phyloP scores from a whole-genome alignment of 768 basidiomycete species.

The Collybia nuda region DNA sequence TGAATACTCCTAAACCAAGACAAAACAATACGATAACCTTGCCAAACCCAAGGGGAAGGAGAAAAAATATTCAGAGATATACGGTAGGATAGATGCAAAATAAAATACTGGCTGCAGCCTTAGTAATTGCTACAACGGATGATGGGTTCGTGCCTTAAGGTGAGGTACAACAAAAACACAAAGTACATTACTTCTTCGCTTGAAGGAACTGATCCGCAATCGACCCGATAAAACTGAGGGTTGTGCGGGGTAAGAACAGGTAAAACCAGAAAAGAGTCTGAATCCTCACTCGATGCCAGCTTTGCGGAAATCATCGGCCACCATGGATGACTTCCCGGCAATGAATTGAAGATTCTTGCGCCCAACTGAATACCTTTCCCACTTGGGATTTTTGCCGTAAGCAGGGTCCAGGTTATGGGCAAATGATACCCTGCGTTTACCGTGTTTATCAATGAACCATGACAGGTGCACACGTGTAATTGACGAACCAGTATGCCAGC shows the following conservation, averaged over 20 bases:
- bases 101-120: too few relatives aligned
- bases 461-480: neutral
- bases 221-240: slow-evolving; percentile 14
- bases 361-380: slow-evolving; percentile 8
- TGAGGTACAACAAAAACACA: too few relatives aligned
- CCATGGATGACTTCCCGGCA: slow-evolving; percentile 8
- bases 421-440: slow-evolving; percentile 12
- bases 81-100: too few relatives aligned
- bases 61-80: too few relatives aligned
- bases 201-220: slow-evolving; percentile 15
- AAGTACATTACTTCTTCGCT: slow-evolving; percentile 1
- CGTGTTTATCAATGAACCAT: neutral
- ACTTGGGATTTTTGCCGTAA: slow-evolving; percentile 4
- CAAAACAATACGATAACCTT: too few relatives aligned
- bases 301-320: slow-evolving; percentile 13
- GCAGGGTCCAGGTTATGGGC: slow-evolving; percentile 13
- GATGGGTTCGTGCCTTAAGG: too few relatives aligned
- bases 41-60: too few relatives aligned
- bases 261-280: neutral
- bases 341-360: slow-evolving; percentile 8
- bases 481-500: slow-evolving; percentile 14
- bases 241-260: neutral
- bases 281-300: slow-evolving; percentile 10
- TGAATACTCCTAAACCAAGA: too few relatives aligned
- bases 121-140: too few relatives aligned